Conservation (phyloP, 2,329 filamentous ascomycete genomes). For the Trichoderma sp. region DNA sequence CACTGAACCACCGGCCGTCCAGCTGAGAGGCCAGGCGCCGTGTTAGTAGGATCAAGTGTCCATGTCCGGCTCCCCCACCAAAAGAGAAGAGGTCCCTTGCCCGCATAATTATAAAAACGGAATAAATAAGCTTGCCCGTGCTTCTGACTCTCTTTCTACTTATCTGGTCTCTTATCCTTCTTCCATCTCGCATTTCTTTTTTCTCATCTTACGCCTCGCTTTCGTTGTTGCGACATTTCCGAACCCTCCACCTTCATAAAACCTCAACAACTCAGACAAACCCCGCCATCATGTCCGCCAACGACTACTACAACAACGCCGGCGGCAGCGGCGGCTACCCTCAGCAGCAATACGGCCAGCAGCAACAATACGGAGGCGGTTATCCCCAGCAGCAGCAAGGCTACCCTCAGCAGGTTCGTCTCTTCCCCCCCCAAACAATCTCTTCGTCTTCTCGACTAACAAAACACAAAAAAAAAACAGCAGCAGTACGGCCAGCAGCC, state of each 20-base stretch:
- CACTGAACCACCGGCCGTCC: not conserved
- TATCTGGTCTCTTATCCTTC: not conserved
- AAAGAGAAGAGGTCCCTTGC: not conserved
- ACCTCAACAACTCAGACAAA: not conserved
- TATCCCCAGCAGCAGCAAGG: slow-evolving; percentile 22
- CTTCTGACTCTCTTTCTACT: not conserved
- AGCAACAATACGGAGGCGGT: slow-evolving; percentile 24
- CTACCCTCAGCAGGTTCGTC: slow-evolving; percentile 27
- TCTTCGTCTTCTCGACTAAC: not conserved
- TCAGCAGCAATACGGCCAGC: slow-evolving; percentile 26
- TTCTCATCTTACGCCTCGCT: not conserved
- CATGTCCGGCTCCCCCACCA: not conserved
- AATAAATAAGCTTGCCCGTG: slow-evolving; percentile 15
- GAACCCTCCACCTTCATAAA: not conserved
- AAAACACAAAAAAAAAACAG: not conserved
- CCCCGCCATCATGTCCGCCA: slow-evolving; percentile 34
- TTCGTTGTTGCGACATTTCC: not conserved
- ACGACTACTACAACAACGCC: slow-evolving; percentile 39
- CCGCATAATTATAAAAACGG: not conserved
- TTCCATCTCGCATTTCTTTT: too few relatives aligned
- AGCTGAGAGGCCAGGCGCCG: not conserved
- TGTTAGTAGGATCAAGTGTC: not conserved
- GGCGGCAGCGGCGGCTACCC: slow-evolving; percentile 24
- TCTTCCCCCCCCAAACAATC: not conserved
- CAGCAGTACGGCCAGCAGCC: slow-evolving; percentile 11